Evolutionary conservation across 495 filamentous ascomycete genomes (phyloP).

Genomic region (Neurospora sp.): DNA sequence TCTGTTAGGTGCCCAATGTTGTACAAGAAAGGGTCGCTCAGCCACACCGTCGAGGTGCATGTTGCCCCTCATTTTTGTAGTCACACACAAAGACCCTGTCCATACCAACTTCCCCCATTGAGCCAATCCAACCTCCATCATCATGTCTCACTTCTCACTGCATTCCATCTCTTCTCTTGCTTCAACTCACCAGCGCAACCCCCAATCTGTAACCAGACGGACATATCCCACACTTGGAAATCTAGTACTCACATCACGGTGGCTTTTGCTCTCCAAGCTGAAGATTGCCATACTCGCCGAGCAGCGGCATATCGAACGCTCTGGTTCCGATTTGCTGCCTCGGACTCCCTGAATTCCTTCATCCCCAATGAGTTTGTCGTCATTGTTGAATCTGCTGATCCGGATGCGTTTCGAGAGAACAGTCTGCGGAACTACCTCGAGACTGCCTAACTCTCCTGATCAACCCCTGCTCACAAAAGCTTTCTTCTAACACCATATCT

Average conservation of each 20-base stretch:
- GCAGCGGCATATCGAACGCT: neutral
- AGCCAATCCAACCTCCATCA: neutral
- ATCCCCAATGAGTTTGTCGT: neutral
- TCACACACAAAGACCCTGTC: neutral
- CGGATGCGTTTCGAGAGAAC: neutral
- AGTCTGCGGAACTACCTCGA: neutral
- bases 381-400: neutral
- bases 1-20: neutral
- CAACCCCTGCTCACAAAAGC: neutral
- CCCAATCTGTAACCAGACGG: neutral
- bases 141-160: neutral
- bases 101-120: neutral
- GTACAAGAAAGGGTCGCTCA: neutral
- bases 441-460: neutral
- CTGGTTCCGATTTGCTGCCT: neutral
- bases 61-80: neutral
- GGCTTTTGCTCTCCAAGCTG: neutral
- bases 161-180: neutral
- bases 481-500: neutral
- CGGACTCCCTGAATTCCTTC: neutral
- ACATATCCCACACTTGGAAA: neutral
- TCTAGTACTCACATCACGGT: neutral
- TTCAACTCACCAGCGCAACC: neutral
- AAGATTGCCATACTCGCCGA: neutral
- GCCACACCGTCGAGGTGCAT: neutral